Conservation (phyloP, 495 filamentous ascomycete genomes). For the Tuber indicum region DNA sequence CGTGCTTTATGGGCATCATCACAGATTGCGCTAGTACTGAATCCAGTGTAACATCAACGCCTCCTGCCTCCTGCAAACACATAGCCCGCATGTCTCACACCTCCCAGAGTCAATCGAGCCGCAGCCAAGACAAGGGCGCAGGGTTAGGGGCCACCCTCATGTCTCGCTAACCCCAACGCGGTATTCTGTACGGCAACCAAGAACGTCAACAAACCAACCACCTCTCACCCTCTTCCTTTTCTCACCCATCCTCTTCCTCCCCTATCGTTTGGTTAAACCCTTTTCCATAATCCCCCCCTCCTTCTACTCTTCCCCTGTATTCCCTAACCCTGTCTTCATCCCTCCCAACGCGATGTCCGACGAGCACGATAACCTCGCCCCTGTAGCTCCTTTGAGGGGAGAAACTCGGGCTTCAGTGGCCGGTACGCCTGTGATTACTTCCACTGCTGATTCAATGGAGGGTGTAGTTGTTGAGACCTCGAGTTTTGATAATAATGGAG, state of each 20-base stretch:
- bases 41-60: not conserved
- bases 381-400: not conserved
- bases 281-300: not conserved
- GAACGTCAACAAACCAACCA: constrained; percentile 3
- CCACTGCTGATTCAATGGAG: constrained; percentile 1
- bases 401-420: not conserved
- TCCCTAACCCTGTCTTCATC: not conserved
- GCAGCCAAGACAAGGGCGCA: not conserved
- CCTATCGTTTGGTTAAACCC: not conserved
- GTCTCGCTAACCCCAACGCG: not conserved
- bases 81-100: not conserved
- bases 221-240: not conserved
- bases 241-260: not conserved
- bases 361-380: not conserved
- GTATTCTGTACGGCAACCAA: not conserved
- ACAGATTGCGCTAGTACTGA: not conserved
- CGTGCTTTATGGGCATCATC: not conserved
- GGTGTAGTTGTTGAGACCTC: constrained; percentile 1
- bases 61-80: not conserved
- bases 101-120: not conserved
- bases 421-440: not conserved
- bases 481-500: not conserved
- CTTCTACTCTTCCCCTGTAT: not conserved
- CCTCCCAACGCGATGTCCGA: not conserved
- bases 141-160: not conserved